Conservation (phyloP, 2,329 filamentous ascomycete species). For the Alternaria triticina region DNA sequence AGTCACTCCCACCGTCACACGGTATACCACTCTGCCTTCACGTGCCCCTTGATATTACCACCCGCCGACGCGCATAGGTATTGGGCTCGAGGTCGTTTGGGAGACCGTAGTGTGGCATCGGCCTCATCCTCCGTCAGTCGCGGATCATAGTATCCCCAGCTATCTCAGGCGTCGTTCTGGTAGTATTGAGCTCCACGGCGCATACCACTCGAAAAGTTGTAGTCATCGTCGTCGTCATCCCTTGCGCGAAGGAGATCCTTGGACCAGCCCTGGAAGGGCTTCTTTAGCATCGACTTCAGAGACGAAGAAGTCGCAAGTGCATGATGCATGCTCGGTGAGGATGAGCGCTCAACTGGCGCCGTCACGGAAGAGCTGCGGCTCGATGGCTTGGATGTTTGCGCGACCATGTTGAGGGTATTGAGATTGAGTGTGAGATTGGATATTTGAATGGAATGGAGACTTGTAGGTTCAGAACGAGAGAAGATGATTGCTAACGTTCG, state of each 20-base stretch:
- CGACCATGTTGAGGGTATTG: constrained; percentile 4
- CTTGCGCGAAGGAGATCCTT: constrained; percentile 41
- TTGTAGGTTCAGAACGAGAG: neutral
- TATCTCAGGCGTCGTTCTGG: constrained; percentile 1
- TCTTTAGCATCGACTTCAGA: constrained; percentile 34
- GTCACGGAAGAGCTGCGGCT: constrained; percentile 12
- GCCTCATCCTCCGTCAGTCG: neutral
- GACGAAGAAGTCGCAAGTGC: constrained; percentile 12
- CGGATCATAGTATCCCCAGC: neutral
- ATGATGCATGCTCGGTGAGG: constrained; percentile 4
- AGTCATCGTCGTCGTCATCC: constrained; percentile 44
- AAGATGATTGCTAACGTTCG: neutral
- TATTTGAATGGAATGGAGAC: neutral
- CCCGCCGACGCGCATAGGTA: neutral
- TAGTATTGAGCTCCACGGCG: constrained; percentile 22
- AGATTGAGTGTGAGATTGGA: neutral
- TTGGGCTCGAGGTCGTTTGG: neutral
- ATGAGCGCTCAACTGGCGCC: neutral
- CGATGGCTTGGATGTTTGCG: constrained; percentile 8
- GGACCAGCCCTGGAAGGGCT: constrained; percentile 45
- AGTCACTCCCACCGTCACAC: neutral
- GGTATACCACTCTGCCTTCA: neutral
- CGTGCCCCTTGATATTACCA: neutral
- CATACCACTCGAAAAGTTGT: constrained; percentile 42
- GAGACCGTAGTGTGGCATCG: neutral